A percentile compares a stretch with the other conserved stretches of the same genome.
Conservation (phyloP, 2,329 filamentous ascomycete species). For the Leptographium lundbergii region DNA sequence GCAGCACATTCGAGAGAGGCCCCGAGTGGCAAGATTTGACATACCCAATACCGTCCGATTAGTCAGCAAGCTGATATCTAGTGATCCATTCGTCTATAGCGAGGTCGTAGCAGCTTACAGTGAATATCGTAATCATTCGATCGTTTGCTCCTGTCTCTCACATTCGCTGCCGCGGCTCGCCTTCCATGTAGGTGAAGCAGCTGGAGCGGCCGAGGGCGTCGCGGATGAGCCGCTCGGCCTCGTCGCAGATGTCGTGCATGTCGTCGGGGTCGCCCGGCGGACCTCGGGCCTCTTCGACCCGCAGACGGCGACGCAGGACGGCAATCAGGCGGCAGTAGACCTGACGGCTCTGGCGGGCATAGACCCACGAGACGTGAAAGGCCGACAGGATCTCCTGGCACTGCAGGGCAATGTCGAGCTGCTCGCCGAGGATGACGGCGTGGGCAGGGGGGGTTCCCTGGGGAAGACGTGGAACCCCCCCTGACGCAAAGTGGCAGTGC, state of each 20-base stretch:
- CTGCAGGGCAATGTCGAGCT: constrained; percentile 7
- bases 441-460: too few relatives aligned
- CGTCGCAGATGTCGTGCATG: constrained; percentile 7
- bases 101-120: too few relatives aligned
- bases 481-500: constrained; percentile 15
- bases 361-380: constrained; percentile 3
- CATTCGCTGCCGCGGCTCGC: constrained; percentile 3
- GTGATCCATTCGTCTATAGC: too few relatives aligned
- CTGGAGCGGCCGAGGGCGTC: constrained; percentile 4
- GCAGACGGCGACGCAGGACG: neutral
- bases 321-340: constrained; percentile 1
- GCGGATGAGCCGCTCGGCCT: constrained; percentile 5
- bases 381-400: constrained; percentile 3
- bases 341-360: neutral
- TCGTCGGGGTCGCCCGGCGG: neutral
- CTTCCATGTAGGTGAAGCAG: constrained; percentile 6
- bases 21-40: too few relatives aligned
- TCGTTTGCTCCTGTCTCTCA: too few relatives aligned
- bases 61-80: too few relatives aligned
- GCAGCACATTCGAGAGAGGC: too few relatives aligned
- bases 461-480: neutral
- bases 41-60: too few relatives aligned
- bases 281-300: neutral
- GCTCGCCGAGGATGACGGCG: neutral
- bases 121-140: too few relatives aligned